These are phyloP conservation scores for Xylaria intraflava DNA, from an alignment of 495 filamentous ascomycete species.

Conservation along the genomic window DNA sequence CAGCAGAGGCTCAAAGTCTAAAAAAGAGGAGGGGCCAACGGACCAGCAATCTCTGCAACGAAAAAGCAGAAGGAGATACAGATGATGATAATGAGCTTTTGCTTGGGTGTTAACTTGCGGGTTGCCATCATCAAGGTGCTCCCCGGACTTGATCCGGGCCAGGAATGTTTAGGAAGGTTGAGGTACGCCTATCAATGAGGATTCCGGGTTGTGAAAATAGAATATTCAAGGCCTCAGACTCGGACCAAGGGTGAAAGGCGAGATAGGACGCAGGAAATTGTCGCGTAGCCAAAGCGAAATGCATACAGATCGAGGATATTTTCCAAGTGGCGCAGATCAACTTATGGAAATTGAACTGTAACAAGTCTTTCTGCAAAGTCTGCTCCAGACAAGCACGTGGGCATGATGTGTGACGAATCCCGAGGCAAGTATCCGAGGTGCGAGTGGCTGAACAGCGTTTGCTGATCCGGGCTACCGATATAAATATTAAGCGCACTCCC, in stretches of 20 bases:
- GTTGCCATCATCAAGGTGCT: slow-evolving; percentile 15
- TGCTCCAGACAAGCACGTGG: not conserved
- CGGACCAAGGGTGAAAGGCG: not conserved
- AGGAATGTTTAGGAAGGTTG: not conserved
- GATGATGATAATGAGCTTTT: slow-evolving; percentile 70
- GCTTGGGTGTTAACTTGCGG: slow-evolving; percentile 31
- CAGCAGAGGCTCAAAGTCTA: not conserved
- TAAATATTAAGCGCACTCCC: not conserved
- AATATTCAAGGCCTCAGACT: not conserved
- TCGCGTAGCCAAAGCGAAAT: not conserved
- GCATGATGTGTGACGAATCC: not conserved
- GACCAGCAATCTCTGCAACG: slow-evolving; percentile 67
- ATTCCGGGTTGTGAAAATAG: not conserved
- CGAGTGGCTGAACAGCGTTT: not conserved
- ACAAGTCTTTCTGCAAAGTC: not conserved
- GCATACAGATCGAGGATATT: not conserved
- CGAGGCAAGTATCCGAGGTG: not conserved
- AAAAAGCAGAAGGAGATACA: slow-evolving; percentile 80
- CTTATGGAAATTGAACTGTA: not conserved
- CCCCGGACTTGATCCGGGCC: not conserved
- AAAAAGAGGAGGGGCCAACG: slow-evolving; percentile 7
- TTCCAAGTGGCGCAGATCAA: not conserved
- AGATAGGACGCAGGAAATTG: not conserved
- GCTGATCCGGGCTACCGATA: not conserved
- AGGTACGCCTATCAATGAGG: not conserved